A percentile compares a stretch with the other conserved stretches of the same genome.
Evolutionary conservation across 2,329 filamentous ascomycete genomes (phyloP).

Genomic region (Cadophora sp.): DNA sequence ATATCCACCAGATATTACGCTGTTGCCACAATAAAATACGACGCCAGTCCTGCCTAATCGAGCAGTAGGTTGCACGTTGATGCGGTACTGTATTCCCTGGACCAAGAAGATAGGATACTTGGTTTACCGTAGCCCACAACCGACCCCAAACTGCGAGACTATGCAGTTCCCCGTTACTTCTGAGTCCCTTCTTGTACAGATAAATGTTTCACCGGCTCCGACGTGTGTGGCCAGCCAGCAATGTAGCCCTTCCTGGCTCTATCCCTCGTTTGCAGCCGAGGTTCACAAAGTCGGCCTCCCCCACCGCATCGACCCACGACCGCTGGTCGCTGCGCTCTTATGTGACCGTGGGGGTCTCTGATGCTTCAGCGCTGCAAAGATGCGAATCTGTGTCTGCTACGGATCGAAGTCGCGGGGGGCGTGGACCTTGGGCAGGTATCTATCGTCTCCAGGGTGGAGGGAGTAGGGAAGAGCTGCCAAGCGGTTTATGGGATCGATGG

Average conservation of each 20-base stretch:
- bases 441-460: constrained; percentile 7
- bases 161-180: background rate
- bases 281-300: constrained; percentile 38
- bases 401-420: constrained; percentile 7
- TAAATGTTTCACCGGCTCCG: constrained; percentile 2
- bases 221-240: constrained; percentile 22
- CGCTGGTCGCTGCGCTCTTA: constrained; percentile 35
- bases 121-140: background rate
- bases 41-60: too few relatives aligned
- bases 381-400: background rate
- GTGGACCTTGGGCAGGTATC: background rate
- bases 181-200: background rate
- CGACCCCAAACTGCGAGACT: background rate
- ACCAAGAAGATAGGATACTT: too few relatives aligned
- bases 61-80: background rate
- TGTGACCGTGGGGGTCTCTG: background rate
- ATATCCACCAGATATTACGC: background rate
- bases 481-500: background rate
- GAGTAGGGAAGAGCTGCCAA: constrained; percentile 5
- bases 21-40: background rate
- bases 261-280: constrained; percentile 30
- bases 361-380: background rate
- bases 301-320: constrained; percentile 43
- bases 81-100: constrained; percentile 19
- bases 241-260: constrained; percentile 28